A percentile compares a stretch with the other conserved stretches of the same genome.
These are phyloP conservation scores for Plantago major DNA, from an alignment of 257 asterid genomes.

Conservation along the genomic window DNA sequence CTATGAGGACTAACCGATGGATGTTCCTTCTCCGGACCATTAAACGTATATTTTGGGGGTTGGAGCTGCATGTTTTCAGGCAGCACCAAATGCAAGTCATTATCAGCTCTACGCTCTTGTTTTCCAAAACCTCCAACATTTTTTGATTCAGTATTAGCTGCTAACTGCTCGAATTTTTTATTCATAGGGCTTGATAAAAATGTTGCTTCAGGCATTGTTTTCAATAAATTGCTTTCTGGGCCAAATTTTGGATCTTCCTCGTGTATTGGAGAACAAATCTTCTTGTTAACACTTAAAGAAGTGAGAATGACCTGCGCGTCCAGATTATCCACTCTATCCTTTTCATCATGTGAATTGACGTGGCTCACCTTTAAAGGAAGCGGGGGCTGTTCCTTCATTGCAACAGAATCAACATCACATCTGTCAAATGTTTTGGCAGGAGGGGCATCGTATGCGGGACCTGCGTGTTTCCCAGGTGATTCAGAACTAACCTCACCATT, in stretches of 20 bases:
- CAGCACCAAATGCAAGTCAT: constrained; percentile 22
- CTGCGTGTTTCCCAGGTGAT: constrained; percentile 23
- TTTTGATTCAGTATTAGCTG: constrained; percentile 19
- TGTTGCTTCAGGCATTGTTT: neutral
- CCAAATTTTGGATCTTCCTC: neutral
- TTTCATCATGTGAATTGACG: constrained; percentile 6
- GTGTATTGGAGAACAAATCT: constrained; percentile 3
- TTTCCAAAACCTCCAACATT: constrained; percentile 27
- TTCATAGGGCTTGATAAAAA: neutral
- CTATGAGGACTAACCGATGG: constrained; percentile 25
- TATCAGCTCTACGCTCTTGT: constrained; percentile 22
- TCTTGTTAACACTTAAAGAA: neutral
- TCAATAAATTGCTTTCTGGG: constrained; percentile 4
- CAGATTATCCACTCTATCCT: constrained; percentile 16
- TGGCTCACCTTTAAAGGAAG: constrained; percentile 14
- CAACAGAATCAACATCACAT: constrained; percentile 22
- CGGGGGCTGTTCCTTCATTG: constrained; percentile 18
- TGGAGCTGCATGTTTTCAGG: constrained; percentile 19
- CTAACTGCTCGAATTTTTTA: constrained; percentile 21
- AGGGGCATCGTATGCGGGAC: constrained; percentile 6
- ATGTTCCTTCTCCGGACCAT: constrained; percentile 24
- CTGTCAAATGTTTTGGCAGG: constrained; percentile 17
- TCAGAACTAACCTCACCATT: constrained; percentile 25
- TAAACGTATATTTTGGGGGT: constrained; percentile 18
- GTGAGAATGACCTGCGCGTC: constrained; percentile 12